phyloP scores from a whole-genome alignment of 2,329 filamentous ascomycete genomes.

The Cadophora sp. region DNA sequence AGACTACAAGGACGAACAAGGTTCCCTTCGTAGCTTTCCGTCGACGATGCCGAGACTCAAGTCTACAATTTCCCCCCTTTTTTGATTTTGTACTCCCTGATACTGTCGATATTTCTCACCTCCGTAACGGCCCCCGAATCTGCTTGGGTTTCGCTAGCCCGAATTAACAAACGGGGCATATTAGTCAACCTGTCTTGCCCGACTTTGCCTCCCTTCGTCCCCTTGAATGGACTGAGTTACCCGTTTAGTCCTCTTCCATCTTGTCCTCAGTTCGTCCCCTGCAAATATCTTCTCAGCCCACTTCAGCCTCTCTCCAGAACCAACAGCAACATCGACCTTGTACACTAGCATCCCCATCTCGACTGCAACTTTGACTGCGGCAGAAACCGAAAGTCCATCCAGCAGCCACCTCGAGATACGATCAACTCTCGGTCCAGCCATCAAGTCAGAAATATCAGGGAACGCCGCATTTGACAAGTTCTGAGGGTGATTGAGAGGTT shows the following conservation, averaged over 20 bases:
- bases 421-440: neutral
- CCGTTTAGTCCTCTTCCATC: neutral
- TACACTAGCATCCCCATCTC: neutral
- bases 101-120: neutral
- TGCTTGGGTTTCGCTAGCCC: no score
- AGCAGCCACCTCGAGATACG: constrained; percentile 5
- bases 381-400: neutral
- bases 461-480: neutral
- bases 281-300: neutral
- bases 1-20: no score
- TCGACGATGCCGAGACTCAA: no score
- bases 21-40: no score
- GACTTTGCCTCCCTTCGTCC: neutral
- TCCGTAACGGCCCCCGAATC: no score
- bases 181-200: neutral
- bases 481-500: neutral
- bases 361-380: neutral
- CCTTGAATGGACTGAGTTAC: no score
- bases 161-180: no score
- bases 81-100: no score
- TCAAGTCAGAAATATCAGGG: neutral
- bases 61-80: no score
- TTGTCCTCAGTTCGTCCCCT: neutral
- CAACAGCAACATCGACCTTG: constrained; percentile 6
- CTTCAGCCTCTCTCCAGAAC: neutral